Evolutionary conservation across 2,329 filamentous ascomycete species (phyloP), one percentile per base, ranked within the genome.

Genomic region (Cytospora paraplurivora): DNA sequence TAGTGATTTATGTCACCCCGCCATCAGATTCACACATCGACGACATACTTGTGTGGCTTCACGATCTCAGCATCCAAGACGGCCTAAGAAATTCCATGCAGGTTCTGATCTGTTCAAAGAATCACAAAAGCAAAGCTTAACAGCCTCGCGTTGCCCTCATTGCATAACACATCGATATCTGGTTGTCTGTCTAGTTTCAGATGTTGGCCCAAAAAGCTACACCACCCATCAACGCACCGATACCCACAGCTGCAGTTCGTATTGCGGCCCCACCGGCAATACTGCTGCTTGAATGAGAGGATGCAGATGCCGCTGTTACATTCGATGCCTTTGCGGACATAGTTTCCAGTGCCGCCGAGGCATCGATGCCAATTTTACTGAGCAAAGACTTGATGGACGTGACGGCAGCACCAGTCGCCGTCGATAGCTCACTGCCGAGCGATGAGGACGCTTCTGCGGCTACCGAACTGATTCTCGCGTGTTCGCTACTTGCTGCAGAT

Each of bases 151-250:
- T 17, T 21, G 8, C 19, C n/a, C 7, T 21, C 11, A 12, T 6
- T 50, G 27, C 27, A 27, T 21, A 13, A 33, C 7, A 4, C 17
- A 35, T 10, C 7, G 2, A 3, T 19, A 21, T 37, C 11, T 21
- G 10, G 11, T 38, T 13, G 13, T 38, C 17, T 35, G 32, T 19
- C 15, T 54, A 17, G 8, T 33, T 27, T 49, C 41, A 63, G 3
- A 63, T 19, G 6, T 63, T 52, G 38, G 7, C 50, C 17, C 59
- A 27, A 19, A 51, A 1, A 50, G 41, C 61, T 21, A 59, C 44
- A 17, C 50, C 61, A 50, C 61, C 61, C 7, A 51, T 27, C 50
- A 63, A 41, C 8, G 51, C 56, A 12, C 56, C 61, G 21, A 63
- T 55, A 6, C 50, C 49, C 13, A 59, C 38, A 33, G 34, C 61